A percentile compares a stretch with the other conserved stretches of the same genome.
Conservation (phyloP, 2,329 filamentous ascomycete species). For the Fusarium sp. region DNA sequence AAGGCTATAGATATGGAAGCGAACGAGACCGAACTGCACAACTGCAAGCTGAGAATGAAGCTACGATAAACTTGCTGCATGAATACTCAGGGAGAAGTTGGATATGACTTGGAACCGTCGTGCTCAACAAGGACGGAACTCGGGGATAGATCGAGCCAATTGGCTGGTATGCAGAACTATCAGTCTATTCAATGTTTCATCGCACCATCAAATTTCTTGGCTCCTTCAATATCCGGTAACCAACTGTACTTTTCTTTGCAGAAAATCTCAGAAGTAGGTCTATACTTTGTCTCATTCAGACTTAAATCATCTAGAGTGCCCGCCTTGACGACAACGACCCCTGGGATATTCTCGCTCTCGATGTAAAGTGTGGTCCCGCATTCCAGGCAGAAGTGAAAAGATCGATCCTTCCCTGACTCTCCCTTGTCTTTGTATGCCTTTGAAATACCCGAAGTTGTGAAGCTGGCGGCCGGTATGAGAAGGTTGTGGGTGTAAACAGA, state of each 20-base stretch:
- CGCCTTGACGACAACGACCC: background rate
- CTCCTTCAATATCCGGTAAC: background rate
- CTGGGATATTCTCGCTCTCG: background rate
- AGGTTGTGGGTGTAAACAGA: background rate
- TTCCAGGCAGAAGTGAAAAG: background rate
- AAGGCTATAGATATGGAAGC: background rate
- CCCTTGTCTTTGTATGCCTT: background rate
- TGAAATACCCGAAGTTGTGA: background rate
- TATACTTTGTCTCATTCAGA: background rate
- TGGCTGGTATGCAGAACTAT: too few relatives aligned
- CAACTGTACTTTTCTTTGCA: background rate
- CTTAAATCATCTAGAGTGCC: background rate
- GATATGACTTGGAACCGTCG: too few relatives aligned
- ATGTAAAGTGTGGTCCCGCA: background rate
- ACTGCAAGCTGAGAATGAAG: too few relatives aligned
- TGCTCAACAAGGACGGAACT: too few relatives aligned
- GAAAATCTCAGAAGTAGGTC: background rate
- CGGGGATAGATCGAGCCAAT: too few relatives aligned
- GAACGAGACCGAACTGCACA: too few relatives aligned
- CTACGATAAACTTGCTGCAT: too few relatives aligned
- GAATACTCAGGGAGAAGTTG: too few relatives aligned
- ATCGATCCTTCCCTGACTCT: background rate
- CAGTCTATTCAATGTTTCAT: background rate
- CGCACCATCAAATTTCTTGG: background rate
- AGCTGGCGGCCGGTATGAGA: background rate